Conservation (phyloP, 2,329 filamentous ascomycete species). For the Coniochaeta sp. region DNA sequence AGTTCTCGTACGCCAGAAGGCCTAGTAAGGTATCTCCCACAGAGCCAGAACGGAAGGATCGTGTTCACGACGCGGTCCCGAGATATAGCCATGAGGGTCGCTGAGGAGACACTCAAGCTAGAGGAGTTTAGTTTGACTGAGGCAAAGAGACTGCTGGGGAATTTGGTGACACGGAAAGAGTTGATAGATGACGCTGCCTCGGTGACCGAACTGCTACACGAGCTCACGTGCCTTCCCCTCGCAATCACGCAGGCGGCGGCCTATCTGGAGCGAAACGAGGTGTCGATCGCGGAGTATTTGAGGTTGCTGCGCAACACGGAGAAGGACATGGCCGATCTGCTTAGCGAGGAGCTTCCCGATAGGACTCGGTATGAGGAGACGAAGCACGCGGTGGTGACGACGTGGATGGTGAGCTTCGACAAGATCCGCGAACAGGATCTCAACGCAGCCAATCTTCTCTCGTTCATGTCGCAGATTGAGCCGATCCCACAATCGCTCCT, state of each 20-base stretch:
- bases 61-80: conserved; percentile 31
- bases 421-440: conserved; percentile 21
- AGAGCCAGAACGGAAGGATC: conserved; percentile 21
- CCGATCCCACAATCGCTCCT: too few relatives aligned
- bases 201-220: too few relatives aligned
- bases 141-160: conserved; percentile 20
- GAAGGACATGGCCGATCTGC: conserved; percentile 20
- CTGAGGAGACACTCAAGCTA: conserved; percentile 20
- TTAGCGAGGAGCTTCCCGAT: conserved; percentile 27
- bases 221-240: too few relatives aligned
- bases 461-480: conserved; percentile 31
- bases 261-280: conserved; percentile 28
- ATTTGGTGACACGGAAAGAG: conserved; percentile 15
- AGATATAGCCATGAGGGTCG: conserved; percentile 20
- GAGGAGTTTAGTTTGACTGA: conserved; percentile 20
- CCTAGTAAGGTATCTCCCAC: conserved; percentile 23
- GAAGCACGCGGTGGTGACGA: too few relatives aligned
- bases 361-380: too few relatives aligned
- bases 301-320: conserved; percentile 21
- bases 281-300: too few relatives aligned
- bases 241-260: too few relatives aligned
- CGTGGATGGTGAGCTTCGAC: conserved; percentile 33
- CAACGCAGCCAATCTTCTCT: conserved; percentile 27
- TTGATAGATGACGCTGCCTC: too few relatives aligned
- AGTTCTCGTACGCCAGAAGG: conserved; percentile 5